Conservation (phyloP, 2,329 filamentous ascomycete genomes). For the Lasiodiplodia sp. region DNA sequence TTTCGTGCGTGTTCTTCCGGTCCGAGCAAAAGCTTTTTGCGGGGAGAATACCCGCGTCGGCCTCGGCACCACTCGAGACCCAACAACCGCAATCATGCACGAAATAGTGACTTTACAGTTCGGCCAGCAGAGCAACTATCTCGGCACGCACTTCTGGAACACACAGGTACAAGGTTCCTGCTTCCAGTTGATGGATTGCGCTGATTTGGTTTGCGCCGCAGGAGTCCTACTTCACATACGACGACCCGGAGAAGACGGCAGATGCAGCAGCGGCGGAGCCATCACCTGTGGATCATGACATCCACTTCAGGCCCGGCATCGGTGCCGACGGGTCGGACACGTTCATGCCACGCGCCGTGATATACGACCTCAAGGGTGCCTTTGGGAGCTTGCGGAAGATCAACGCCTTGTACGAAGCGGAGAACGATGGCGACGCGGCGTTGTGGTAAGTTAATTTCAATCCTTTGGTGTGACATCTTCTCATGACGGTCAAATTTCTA, state of each 20-base stretch:
- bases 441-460: slow-evolving; percentile 37
- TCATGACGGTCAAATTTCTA: not conserved
- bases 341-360: slow-evolving; percentile 86
- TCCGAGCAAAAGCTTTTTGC: not conserved
- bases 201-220: slow-evolving; percentile 45
- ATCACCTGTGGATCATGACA: slow-evolving; percentile 76
- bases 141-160: slow-evolving; percentile 98
- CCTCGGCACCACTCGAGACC: not conserved
- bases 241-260: slow-evolving; percentile 47
- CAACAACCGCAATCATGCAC: slow-evolving; percentile 68
- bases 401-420: slow-evolving; percentile 82
- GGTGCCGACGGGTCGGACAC: slow-evolving; percentile 87
- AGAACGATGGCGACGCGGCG: slow-evolving; percentile 44
- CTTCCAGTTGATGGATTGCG: not conserved
- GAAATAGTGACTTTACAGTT: slow-evolving; percentile 95
- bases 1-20: not conserved
- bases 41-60: not conserved
- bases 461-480: not conserved
- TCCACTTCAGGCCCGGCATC: slow-evolving; percentile 86
- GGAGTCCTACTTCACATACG: slow-evolving; percentile 97
- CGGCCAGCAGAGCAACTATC: slow-evolving; percentile 89
- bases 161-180: slow-evolving; percentile 67
- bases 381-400: slow-evolving; percentile 89
- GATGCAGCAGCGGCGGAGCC: slow-evolving; percentile 56
- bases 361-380: slow-evolving; percentile 94